Evolutionary conservation across 768 basidiomycete species (phyloP).

Genomic region (Agaricus blazei): DNA sequence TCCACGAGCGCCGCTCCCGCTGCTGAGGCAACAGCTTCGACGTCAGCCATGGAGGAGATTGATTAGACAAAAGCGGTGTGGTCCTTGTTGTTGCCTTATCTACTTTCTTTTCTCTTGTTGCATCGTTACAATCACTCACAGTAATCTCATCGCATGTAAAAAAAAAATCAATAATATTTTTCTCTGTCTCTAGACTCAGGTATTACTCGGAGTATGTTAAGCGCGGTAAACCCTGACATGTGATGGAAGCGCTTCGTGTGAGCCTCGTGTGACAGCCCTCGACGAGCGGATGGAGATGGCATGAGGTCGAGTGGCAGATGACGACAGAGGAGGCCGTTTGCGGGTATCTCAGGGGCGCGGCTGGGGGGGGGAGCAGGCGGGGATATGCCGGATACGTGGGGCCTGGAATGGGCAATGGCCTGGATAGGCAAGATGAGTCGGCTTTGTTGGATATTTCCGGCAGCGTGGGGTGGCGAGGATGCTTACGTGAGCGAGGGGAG

Average conservation of each 20-base stretch:
- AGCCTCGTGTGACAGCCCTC: conserved; percentile 5
- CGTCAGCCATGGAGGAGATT: conserved; percentile 97
- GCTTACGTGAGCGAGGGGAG: conserved; percentile 6
- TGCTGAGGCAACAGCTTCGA: conserved; percentile 52
- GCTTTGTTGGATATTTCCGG: neutral
- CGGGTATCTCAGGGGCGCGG: no score
- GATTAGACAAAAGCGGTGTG: conserved; percentile 42
- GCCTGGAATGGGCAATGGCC: no score
- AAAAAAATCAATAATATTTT: neutral
- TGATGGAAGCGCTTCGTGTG: neutral
- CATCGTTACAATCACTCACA: conserved; percentile 21
- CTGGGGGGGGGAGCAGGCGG: no score
- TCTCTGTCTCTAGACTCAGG: neutral
- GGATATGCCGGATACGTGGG: no score
- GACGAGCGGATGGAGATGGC: neutral
- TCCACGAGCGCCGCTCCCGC: conserved; percentile 45
- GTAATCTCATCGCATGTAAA: conserved; percentile 6
- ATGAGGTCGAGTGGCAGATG: neutral
- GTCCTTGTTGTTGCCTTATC: conserved; percentile 17
- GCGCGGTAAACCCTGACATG: neutral
- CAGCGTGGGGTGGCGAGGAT: neutral
- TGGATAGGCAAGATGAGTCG: no score
- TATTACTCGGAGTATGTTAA: neutral
- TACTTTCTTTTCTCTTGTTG: conserved; percentile 20
- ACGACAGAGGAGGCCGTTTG: no score